Percentiles rank a stretch among this genome's conserved stretches.
Conservation (phyloP, 179 eudicot species). For the Pouteria campechiana region DNA sequence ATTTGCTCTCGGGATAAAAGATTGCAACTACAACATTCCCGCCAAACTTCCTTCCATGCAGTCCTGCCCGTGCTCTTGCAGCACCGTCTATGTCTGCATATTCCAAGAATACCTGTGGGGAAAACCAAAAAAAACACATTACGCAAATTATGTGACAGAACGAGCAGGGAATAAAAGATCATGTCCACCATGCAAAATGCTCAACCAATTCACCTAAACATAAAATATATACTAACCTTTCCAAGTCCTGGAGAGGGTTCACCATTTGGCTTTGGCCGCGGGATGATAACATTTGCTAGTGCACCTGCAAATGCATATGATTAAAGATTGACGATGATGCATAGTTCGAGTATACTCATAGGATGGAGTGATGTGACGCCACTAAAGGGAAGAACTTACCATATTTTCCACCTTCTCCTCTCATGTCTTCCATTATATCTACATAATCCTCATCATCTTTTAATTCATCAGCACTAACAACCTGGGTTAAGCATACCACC, state of each 20-base stretch:
- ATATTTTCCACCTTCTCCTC: constrained; percentile 32
- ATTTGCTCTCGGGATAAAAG: constrained; percentile 31
- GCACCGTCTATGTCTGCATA: constrained; percentile 31
- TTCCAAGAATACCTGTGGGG: constrained; percentile 32
- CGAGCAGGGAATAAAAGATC: too few relatives aligned
- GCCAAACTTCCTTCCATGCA: constrained; percentile 42
- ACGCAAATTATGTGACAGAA: too few relatives aligned
- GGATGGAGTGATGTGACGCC: not conserved
- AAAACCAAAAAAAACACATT: not conserved
- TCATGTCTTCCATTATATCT: constrained; percentile 33
- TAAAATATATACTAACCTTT: constrained; percentile 32
- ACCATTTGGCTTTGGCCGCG: constrained; percentile 30
- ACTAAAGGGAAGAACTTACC: constrained; percentile 9
- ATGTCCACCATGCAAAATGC: too few relatives aligned
- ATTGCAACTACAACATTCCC: constrained; percentile 35
- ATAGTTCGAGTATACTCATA: not conserved
- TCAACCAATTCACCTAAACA: too few relatives aligned
- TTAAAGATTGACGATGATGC: not conserved
- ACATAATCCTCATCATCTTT: constrained; percentile 32
- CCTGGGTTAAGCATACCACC: constrained; percentile 34
- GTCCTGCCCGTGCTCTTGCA: constrained; percentile 31
- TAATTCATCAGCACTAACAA: constrained; percentile 28
- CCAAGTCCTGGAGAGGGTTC: constrained; percentile 32
- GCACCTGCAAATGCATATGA: constrained; percentile 15
- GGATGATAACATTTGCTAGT: constrained; percentile 33